Evolutionary conservation across 2,329 filamentous ascomycete genomes (phyloP).

Genomic region (Sporothrix curviconia): DNA sequence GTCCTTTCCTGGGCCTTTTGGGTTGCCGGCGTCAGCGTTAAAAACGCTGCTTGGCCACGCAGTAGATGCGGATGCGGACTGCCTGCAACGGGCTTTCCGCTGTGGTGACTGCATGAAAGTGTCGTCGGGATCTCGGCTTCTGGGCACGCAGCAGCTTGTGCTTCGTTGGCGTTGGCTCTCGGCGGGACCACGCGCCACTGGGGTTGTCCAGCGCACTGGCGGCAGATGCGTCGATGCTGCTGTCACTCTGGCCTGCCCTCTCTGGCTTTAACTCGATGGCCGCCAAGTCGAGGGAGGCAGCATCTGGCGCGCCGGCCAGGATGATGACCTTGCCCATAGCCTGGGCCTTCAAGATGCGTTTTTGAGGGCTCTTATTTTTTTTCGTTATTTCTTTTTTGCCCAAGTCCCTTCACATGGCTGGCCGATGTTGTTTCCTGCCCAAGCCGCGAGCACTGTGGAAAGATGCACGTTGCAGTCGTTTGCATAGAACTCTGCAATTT

Average conservation of each 20-base stretch:
- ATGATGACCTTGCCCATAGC: slow-evolving; percentile 26
- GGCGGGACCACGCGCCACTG: not conserved
- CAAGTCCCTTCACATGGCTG: too few species aligned
- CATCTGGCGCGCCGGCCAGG: slow-evolving; percentile 51
- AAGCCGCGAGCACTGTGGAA: too few species aligned
- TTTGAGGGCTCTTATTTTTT: too few species aligned
- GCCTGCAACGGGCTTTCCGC: not conserved
- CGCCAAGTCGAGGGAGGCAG: slow-evolving; percentile 46
- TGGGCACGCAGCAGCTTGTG: not conserved
- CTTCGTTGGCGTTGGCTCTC: not conserved
- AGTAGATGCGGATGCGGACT: not conserved
- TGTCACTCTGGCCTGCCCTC: slow-evolving; percentile 41
- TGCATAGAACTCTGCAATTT: too few species aligned
- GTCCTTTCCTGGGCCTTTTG: too few species aligned
- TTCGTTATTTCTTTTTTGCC: too few species aligned
- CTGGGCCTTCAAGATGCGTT: not conserved
- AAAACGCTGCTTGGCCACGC: not conserved
- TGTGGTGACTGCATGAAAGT: not conserved
- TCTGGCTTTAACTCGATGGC: not conserved
- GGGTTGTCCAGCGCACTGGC: slow-evolving; percentile 26
- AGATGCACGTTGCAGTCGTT: too few species aligned
- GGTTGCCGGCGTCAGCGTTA: not conserved
- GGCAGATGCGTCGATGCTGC: slow-evolving; percentile 37
- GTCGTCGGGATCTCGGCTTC: not conserved
- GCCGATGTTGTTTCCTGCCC: too few species aligned